Base-by-base conservation (phyloP, 257 asterid species). In the Perilla frutescens region DNA sequence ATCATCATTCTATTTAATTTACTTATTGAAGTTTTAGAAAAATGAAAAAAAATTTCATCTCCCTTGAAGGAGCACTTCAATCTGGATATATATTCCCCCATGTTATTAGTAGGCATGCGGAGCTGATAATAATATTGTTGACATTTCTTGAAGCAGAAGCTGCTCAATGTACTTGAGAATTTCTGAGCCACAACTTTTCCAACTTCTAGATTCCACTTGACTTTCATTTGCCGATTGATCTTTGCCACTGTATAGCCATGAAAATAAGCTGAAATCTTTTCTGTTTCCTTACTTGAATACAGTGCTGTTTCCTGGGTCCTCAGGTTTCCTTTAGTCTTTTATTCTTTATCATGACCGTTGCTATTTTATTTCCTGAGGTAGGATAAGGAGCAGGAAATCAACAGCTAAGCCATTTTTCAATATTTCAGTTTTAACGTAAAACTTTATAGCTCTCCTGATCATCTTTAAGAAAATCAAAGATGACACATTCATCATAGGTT, bases 81-180 rank as follows among this genome's bases (percentile, higher is more conserved):
- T 56, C 41, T 34, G 15, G 44, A 51, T 60, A 4, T 58, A 39
- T 13, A 45, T 56, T 59, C 63, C 39, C 47, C n/a, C 58, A 32
- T 64, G 10, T 70, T 11, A 7, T 36, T 49, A 39, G 54, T 54
- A 62, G 44, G 70, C 59, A 41, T 11, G 6, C 58, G 3, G 72
- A 69, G 71, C 54, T 75, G 60, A 69, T 71, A 31, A 47, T 64
- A 48, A 63, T 53, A 69, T 9, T 8, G 3, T 55, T 39, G 14
- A 13, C 43, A 15, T 56, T 61, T 20, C 7, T 54, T 72, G 50
- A 62, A 60, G 40, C 76, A 44, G 66, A 66, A 70, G 34, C 58
- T 68, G 74, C 77, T 36, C 47, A 70, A 68, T 32, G 32, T 36
- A 41, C 68, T 62, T 41, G 39, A 10, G 72, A 63, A 26, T 49